These are phyloP conservation scores for Fonsecaea pugnacius DNA, from an alignment of 2,329 filamentous ascomycete species.

Conservation along the genomic window DNA sequence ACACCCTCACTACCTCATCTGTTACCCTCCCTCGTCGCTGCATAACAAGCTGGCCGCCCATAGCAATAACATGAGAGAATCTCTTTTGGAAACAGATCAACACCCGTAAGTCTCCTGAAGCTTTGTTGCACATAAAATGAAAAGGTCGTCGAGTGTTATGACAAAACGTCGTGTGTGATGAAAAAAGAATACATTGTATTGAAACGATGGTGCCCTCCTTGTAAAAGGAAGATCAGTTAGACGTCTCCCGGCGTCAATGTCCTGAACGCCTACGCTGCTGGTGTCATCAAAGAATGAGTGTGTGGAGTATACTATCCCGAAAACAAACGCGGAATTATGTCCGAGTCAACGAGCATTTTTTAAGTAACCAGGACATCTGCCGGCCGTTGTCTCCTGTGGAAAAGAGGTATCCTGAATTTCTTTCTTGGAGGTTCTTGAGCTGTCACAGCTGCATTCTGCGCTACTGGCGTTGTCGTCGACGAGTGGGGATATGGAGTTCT, in stretches of 20 bases:
- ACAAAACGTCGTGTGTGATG: constrained; percentile 1
- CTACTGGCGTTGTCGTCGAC: constrained; percentile 7
- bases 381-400: constrained; percentile 28
- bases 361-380: constrained; percentile 30
- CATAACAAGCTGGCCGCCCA: background rate
- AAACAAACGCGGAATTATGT: background rate
- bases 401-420: constrained; percentile 29
- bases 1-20: background rate
- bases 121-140: constrained; percentile 6
- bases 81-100: background rate
- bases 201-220: constrained; percentile 5
- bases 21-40: background rate
- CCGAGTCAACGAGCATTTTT: background rate
- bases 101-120: background rate
- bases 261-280: constrained; percentile 25
- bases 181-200: constrained; percentile 7
- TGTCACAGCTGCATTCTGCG: background rate
- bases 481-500: constrained; percentile 7
- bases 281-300: constrained; percentile 14
- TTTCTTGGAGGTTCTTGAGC: constrained; percentile 22
- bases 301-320: background rate
- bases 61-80: constrained; percentile 3
- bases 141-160: constrained; percentile 12
- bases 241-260: constrained; percentile 1
- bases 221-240: background rate